Evolutionary conservation across 2,329 filamentous ascomycete species (phyloP), one percentile per base, ranked within the genome.

Genomic region (Aureobasidium namibiae): DNA sequence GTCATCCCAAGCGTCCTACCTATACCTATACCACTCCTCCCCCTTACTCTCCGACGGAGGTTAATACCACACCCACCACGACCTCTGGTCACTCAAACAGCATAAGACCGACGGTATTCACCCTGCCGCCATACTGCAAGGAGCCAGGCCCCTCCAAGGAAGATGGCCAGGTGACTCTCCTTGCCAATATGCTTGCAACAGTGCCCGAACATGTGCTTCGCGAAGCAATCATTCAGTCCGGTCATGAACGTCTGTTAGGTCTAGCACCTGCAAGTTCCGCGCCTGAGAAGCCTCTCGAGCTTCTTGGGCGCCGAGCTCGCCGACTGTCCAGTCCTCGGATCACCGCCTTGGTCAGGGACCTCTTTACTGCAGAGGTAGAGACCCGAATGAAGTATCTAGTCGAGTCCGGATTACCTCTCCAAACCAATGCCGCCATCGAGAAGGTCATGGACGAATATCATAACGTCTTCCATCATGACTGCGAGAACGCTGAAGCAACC

Each of bases 401-500:
- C 4, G 50, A 53, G 50, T 31, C 50, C n/a, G 50, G 36, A 14
- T 36, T 53, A 23, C 50, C 50, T 26, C 24, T 42, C 5, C 38
- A 53, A 4, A 53, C 36, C 14, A 53, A 53, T 6, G 50, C 31
- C 3, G 36, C 50, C 13, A 53, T 53, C 5, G 50, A 53, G 13
- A 53, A 31, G 11, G 9, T 53, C 36, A 53, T 53, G 50, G 50
- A 42, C n/a, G 50, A 53, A 18, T 53, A 53, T 23, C 50, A 53
- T 9, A 33, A 53, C 33, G 10, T 11, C 2, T 53, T 53, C 6
- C n/a, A 53, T 21, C 7, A 16, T 6, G 36, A 53, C 24, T 42
- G 50, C 36, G 16, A 41, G 23, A 36, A 29, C 14, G 50, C 50
- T 4, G 50, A 53, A 42, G 50, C 50, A 4, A 24, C 24, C 18